A percentile compares a stretch with the other conserved stretches of the same genome.
These are phyloP conservation scores for Diaporthe sp. DNA, from an alignment of 2,329 filamentous ascomycete species.

Conservation along the genomic window DNA sequence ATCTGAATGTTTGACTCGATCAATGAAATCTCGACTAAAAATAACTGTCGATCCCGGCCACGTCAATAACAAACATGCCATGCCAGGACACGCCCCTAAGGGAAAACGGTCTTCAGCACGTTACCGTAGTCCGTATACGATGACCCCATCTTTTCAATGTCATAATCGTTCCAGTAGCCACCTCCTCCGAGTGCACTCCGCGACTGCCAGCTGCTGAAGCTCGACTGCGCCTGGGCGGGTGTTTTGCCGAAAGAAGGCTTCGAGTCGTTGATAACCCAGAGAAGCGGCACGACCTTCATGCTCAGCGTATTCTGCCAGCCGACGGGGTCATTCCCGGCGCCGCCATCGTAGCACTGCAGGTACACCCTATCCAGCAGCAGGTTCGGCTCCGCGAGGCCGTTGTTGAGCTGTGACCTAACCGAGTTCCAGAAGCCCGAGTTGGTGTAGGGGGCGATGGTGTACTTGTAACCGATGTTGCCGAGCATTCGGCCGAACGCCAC, in stretches of 20 bases:
- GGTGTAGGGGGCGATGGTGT: slow-evolving; percentile 56
- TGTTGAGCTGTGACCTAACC: slow-evolving; percentile 45
- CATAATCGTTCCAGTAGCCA: slow-evolving; percentile 57
- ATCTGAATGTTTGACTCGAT: neutral
- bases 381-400: slow-evolving; percentile 37
- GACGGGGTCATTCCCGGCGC: slow-evolving; percentile 51
- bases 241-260: slow-evolving; percentile 53
- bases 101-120: slow-evolving; percentile 6
- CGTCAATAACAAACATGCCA: neutral
- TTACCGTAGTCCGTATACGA: slow-evolving; percentile 11
- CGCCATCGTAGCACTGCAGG: slow-evolving; percentile 57
- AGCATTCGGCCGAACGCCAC: slow-evolving; percentile 55
- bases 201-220: slow-evolving; percentile 48
- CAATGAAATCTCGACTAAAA: too few species aligned
- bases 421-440: slow-evolving; percentile 50
- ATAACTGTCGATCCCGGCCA: neutral
- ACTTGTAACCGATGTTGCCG: slow-evolving; percentile 52
- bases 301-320: slow-evolving; percentile 50
- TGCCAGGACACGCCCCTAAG: neutral
- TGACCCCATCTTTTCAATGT: neutral
- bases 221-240: slow-evolving; percentile 47
- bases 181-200: slow-evolving; percentile 47
- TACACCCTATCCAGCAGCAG: slow-evolving; percentile 52
- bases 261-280: slow-evolving; percentile 59
- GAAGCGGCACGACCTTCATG: slow-evolving; percentile 53